Base-by-base conservation (phyloP, 129 eudicot species). In the Calendula officinalis region DNA sequence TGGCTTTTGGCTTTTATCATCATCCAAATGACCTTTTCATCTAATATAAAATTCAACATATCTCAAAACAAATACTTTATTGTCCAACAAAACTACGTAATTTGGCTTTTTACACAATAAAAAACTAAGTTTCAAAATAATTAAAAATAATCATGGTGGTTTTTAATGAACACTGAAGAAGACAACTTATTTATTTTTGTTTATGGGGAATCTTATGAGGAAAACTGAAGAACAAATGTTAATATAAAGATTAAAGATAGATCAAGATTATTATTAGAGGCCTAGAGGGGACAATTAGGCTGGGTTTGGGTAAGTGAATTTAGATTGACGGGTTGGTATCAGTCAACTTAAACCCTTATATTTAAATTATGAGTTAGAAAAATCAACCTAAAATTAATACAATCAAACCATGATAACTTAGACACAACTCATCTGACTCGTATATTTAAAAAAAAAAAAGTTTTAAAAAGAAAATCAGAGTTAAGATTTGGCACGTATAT, bases 1-100 rank as follows among this genome's bases (percentile, higher is more conserved):
- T 56, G 66, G 53, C 72, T 64, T 66, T 64, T 56, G 66, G 53
- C 72, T 64, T 66, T 64, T 73, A 64, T 64, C 10, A 65, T 45
- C 77, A 37, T 36, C 66, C 52, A 72, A 55, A 56, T 39, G 54
- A 36, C 58, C 72, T 46, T 73, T 73, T 64, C 43, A 16, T 48
- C 30, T 6, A 55, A 55, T 37, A 64, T 36, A 56, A 5, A 39
- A 46, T 2, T 34, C 8, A 15, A 7, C 15, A 43, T 42, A 17
- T 53, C 62, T 14, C 56, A 62, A 42, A 42, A 33, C 4, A 27
- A 50, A 61, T 62, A 71, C 42, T 34, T 71, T 41, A 62, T 51
- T 41, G 17, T 35, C 27, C 38, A 62, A 62, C 64, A 42, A 8
- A 35, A 8, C 69, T 33, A 42, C 30, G 2, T 22, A 22, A 4